Percentiles rank a stretch among this genome's conserved stretches.
Conservation (phyloP, 495 filamentous ascomycete genomes). For the Aspergillus biplanus region DNA sequence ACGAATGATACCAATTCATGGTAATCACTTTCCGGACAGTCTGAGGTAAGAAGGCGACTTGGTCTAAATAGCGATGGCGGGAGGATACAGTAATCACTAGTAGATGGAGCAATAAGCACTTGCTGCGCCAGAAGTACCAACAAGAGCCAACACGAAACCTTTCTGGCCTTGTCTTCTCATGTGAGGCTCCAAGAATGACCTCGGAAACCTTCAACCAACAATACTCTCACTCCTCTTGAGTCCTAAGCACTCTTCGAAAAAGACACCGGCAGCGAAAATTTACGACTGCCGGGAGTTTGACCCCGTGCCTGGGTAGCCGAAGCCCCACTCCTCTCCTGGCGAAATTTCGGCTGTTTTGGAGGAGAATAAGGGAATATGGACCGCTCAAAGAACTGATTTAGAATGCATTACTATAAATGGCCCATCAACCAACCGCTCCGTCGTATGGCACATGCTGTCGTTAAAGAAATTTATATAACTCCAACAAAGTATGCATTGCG, state of each 20-base stretch:
- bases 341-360: background rate
- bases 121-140: background rate
- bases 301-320: background rate
- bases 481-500: slow-evolving; percentile 15
- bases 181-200: no score
- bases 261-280: background rate
- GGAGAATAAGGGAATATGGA: background rate
- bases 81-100: background rate
- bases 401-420: slow-evolving; percentile 5
- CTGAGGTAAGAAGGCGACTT: no score
- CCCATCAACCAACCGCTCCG: background rate
- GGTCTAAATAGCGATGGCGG: background rate
- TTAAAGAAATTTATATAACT: slow-evolving; percentile 13
- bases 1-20: no score
- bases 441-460: slow-evolving; percentile 12
- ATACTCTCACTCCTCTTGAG: no score
- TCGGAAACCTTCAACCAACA: no score
- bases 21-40: no score
- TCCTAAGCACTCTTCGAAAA: no score
- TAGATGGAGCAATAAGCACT: background rate
- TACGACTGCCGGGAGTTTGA: background rate
- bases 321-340: background rate
- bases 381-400: slow-evolving; percentile 3
- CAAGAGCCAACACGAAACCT: background rate
- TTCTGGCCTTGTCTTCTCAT: background rate